These are phyloP conservation scores for Anaeramoeba flamelloides DNA, from an alignment of 78 protist genomes.

Conservation along the genomic window DNA sequence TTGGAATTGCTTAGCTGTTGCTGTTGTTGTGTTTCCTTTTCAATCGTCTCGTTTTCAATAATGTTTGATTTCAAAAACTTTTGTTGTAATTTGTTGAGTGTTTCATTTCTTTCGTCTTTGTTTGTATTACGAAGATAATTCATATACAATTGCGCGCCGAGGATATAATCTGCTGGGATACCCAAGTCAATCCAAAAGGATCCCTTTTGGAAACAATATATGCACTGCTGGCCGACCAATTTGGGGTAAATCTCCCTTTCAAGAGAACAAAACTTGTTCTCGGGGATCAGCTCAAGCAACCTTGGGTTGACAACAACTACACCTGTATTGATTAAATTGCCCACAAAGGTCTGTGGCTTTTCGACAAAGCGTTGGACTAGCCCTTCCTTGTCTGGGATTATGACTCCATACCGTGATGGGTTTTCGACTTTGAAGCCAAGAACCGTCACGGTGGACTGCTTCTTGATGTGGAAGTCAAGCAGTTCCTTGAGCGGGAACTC, in stretches of 20 bases:
- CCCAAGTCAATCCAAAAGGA: slow-evolving; percentile 92
- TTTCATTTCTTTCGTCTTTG: background rate
- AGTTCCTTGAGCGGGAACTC: slow-evolving; percentile 60
- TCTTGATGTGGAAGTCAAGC: slow-evolving; percentile 59
- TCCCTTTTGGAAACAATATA: slow-evolving; percentile 53
- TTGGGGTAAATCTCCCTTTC: slow-evolving; percentile 70
- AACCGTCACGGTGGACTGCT: slow-evolving; percentile 80
- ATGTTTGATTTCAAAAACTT: too few relatives aligned
- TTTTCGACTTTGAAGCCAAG: slow-evolving; percentile 71
- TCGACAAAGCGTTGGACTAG: slow-evolving; percentile 64
- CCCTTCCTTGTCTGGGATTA: slow-evolving; percentile 50
- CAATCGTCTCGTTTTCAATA: too few relatives aligned
- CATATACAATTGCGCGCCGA: slow-evolving; percentile 28
- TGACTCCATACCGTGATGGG: slow-evolving; percentile 77
- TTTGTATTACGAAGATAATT: background rate
- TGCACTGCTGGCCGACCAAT: slow-evolving; percentile 57
- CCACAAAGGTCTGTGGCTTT: slow-evolving; percentile 64
- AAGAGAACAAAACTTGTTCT: slow-evolving; percentile 36
- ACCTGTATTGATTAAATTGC: slow-evolving; percentile 84
- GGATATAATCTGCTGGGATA: slow-evolving; percentile 64
- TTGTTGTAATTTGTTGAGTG: too few relatives aligned
- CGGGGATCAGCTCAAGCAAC: slow-evolving; percentile 52
- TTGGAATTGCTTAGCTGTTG: slow-evolving; percentile 6
- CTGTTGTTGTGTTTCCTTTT: too few relatives aligned
- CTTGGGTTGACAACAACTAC: slow-evolving; percentile 54